phyloP scores from a whole-genome alignment of 1,139 yeast genomes.

The Sugiyamaella neomexicana region DNA sequence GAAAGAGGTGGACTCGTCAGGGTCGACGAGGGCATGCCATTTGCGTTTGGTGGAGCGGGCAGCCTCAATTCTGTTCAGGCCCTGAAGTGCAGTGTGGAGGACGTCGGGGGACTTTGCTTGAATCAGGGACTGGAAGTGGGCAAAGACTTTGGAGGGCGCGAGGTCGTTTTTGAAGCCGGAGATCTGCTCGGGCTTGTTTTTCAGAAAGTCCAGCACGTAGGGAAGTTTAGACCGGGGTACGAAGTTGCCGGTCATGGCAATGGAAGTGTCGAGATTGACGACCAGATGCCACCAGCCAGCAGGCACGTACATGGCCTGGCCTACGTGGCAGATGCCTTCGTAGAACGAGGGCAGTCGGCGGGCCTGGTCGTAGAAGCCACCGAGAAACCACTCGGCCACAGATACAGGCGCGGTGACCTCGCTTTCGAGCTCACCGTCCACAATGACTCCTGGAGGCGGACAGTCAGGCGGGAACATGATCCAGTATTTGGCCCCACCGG shows the following conservation, averaged over 20 bases:
- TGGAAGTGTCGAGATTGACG: constrained; percentile 74
- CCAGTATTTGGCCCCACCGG: constrained; percentile 68
- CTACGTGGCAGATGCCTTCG: constrained; percentile 75
- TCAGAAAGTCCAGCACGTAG: constrained; percentile 64
- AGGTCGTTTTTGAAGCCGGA: constrained; percentile 61
- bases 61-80: constrained; percentile 17
- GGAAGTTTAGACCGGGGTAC: constrained; percentile 59
- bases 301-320: constrained; percentile 86
- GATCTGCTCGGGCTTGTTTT: constrained; percentile 65
- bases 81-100: constrained; percentile 20
- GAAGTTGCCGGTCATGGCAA: constrained; percentile 79
- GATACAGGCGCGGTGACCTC: constrained; percentile 93
- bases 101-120: constrained; percentile 13
- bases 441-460: constrained; percentile 83
- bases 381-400: constrained; percentile 83
- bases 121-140: constrained; percentile 17
- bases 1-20: constrained; percentile 32
- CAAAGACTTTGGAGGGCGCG: constrained; percentile 15
- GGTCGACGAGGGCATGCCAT: constrained; percentile 30
- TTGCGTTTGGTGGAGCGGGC: constrained; percentile 24
- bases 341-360: constrained; percentile 44
- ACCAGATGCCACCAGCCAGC: constrained; percentile 97
- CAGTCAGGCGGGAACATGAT: constrained; percentile 77
- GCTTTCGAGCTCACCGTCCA: constrained; percentile 66
- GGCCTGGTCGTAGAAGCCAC: constrained; percentile 62